Percentiles rank a stretch among this genome's conserved stretches.
Evolutionary conservation across 345 rosid species (phyloP).

Genomic region (Zanthoxylum bungeanum): DNA sequence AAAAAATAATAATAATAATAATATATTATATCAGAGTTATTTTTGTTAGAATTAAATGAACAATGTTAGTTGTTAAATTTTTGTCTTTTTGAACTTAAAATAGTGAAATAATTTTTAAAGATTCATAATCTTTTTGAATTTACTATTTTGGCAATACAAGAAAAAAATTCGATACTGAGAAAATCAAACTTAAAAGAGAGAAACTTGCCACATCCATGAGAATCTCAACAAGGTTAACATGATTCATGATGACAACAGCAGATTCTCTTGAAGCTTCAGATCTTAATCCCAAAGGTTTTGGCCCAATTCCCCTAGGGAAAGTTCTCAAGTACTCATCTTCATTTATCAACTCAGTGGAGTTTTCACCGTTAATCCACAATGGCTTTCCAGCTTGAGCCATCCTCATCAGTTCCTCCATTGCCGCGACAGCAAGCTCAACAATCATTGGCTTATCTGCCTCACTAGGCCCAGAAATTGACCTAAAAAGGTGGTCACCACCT

Average conservation of each 20-base stretch:
- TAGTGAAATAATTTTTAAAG: no score
- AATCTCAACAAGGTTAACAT: conserved; percentile 77
- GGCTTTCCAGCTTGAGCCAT: conserved; percentile 81
- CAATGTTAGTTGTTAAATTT: no score
- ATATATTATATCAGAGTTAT: neutral
- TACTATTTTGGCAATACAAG: no score
- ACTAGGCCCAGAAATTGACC: conserved; percentile 55
- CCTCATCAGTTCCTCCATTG: conserved; percentile 91
- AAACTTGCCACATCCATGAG: conserved; percentile 87
- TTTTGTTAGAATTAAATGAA: neutral
- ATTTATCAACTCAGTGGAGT: conserved; percentile 46
- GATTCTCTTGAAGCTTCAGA: conserved; percentile 91
- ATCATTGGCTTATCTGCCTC: conserved; percentile 91
- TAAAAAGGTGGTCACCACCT: conserved; percentile 50
- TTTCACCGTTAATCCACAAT: conserved; percentile 60
- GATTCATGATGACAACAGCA: conserved; percentile 79
- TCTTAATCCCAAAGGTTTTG: conserved; percentile 64
- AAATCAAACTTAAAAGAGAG: neutral
- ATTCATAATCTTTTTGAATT: no score
- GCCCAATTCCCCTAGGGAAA: conserved; percentile 84
- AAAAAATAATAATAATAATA: no score
- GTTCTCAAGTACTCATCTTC: conserved; percentile 79
- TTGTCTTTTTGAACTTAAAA: no score
- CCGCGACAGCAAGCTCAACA: conserved; percentile 88
- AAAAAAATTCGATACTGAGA: no score